Evolutionary conservation across 2,329 filamentous ascomycete species (phyloP).

Genomic region (Alternaria sp.): DNA sequence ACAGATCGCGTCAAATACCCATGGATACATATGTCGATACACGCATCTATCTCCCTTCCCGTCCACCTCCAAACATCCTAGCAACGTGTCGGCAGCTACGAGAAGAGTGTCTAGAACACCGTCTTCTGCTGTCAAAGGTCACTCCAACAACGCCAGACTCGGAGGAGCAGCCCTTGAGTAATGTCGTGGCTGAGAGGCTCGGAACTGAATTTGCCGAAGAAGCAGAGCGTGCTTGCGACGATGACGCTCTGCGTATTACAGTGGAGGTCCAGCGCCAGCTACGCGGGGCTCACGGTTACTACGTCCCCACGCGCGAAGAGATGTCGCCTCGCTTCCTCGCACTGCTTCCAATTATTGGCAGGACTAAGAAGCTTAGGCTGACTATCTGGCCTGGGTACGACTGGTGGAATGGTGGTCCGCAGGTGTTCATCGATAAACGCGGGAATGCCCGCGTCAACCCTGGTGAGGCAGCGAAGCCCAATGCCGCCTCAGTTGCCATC

Average conservation of each 20-base stretch:
- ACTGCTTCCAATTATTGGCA: conserved; percentile 27
- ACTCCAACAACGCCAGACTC: background rate
- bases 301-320: conserved; percentile 25
- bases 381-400: conserved; percentile 35
- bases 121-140: conserved; percentile 14
- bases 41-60: conserved; percentile 35
- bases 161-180: conserved; percentile 8
- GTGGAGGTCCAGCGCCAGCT: conserved; percentile 28
- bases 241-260: conserved; percentile 30
- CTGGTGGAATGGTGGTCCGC: conserved; percentile 30
- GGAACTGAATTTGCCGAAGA: conserved; percentile 24
- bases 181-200: conserved; percentile 15
- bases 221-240: conserved; percentile 29
- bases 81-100: conserved; percentile 36
- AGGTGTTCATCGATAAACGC: conserved; percentile 1
- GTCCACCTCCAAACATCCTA: conserved; percentile 27
- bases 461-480: conserved; percentile 10
- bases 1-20: conserved; percentile 7
- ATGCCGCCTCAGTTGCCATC: conserved; percentile 29
- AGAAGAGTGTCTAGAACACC: conserved; percentile 30
- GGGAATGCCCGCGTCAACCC: conserved; percentile 9
- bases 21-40: conserved; percentile 31
- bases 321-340: conserved; percentile 38
- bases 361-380: conserved; percentile 27
- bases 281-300: conserved; percentile 27